Percentiles rank a stretch among this genome's conserved stretches.
These are phyloP conservation scores for Porcisia hertigi DNA, from an alignment of 208 protist species.

Conservation along the genomic window DNA sequence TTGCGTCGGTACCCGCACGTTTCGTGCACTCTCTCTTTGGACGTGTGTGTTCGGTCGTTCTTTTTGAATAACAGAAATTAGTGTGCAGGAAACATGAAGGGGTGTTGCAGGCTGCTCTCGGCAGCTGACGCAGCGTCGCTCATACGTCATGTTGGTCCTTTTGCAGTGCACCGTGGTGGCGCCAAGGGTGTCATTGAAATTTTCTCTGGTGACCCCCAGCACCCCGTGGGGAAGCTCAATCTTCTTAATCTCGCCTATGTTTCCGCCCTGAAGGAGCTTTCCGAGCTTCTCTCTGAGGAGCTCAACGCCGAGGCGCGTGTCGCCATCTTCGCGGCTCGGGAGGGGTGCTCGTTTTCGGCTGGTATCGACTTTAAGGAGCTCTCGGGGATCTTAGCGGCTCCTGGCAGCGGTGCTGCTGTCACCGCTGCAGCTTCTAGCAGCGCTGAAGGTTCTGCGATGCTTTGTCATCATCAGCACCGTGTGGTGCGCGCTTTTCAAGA, in stretches of 20 bases:
- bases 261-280: conserved; percentile 36
- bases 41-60: too few species aligned
- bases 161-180: conserved; percentile 35
- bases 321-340: conserved; percentile 50
- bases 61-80: not conserved
- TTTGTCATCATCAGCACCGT: conserved; percentile 50
- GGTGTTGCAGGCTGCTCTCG: not conserved
- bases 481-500: conserved; percentile 53
- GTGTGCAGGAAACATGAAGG: conserved; percentile 1
- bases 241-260: conserved; percentile 53
- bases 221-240: conserved; percentile 54
- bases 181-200: conserved; percentile 55
- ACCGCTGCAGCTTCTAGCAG: not conserved
- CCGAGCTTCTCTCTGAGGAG: conserved; percentile 44
- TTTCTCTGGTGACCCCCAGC: conserved; percentile 36
- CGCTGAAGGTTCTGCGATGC: conserved; percentile 50
- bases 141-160: conserved; percentile 38
- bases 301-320: conserved; percentile 52
- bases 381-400: conserved; percentile 6
- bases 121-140: conserved; percentile 8
- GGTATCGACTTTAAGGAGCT: conserved; percentile 56
- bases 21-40: not conserved
- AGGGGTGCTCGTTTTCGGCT: conserved; percentile 60
- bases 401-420: conserved; percentile 7
- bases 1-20: not conserved